Base-by-base conservation (phyloP, 2,329 filamentous ascomycete genomes). In the Pseudohalonectria lignicola region DNA sequence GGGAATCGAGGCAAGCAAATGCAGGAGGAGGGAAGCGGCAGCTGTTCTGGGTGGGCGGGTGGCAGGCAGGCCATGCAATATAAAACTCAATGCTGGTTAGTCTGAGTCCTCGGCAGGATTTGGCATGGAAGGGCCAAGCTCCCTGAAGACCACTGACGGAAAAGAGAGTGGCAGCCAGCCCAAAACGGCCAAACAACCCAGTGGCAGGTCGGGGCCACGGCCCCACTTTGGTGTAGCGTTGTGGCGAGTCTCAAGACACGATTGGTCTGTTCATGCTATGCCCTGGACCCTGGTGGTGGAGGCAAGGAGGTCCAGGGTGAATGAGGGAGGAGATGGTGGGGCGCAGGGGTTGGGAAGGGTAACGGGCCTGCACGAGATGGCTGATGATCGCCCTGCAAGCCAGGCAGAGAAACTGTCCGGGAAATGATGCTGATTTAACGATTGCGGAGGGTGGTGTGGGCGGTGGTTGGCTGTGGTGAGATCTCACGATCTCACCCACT, bases 41-140 rank as follows among this genome's bases (percentile, higher is more conserved):
- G 30, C 31, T 23, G 21, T 33, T 42, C 39, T 30, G 36, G 39
- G 38, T 39, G 34, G 34, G 41, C 39, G 29, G 29, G 34, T 34
- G 36, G 49, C 32, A 35, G 41, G 44, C 29, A 31, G n/a, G 16
- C 43, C 42, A 47, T 47, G 45, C 43, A 52, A 51, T 50, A 48
- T 49, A 52, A 49, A 51, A 49, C 41, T 49, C 43, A 48, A 49
- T 50, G 46, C 49, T 44, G 28, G 36, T 28, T 15, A n/a, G n/a
- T n/a, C n/a, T n/a, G n/a, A n/a, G n/a, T n/a, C n/a, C n/a, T 9
- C 30, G 30, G 30, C 34, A 36, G 34, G 34, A 28, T 13, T 15
- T 9, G 21, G 25, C 25, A n/a, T n/a, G n/a, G n/a, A 26, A 29
- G 34, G n/a, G 34, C 21, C 15, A 34, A 34, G 31, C 17, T 19